A percentile compares a stretch with the other conserved stretches of the same genome.
Conservation (phyloP, 2,329 filamentous ascomycete species). For the Xylaria sp. region DNA sequence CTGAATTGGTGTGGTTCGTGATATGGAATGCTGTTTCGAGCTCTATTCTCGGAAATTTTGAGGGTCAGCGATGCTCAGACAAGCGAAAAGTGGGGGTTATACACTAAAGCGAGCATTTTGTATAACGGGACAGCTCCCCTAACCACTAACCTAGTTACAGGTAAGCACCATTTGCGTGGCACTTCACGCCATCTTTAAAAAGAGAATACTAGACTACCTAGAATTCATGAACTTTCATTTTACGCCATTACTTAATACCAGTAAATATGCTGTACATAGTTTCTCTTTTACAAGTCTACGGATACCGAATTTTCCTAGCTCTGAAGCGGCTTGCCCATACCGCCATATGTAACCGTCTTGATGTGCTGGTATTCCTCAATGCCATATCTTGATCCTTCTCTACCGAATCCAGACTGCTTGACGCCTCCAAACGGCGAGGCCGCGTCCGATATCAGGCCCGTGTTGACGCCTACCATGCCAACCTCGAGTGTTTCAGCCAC, state of each 20-base stretch:
- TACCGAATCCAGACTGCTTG: conserved; percentile 83
- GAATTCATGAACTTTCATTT: background rate
- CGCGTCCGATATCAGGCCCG: conserved; percentile 71
- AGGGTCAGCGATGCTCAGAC: conserved; percentile 32
- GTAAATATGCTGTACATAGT: conserved; percentile 55
- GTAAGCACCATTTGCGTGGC: background rate
- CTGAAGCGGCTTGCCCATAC: conserved; percentile 67
- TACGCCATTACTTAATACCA: background rate
- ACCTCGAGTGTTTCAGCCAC: conserved; percentile 79
- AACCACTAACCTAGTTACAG: background rate
- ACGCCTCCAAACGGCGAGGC: conserved; percentile 79
- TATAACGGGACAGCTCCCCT: background rate
- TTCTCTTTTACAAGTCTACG: background rate
- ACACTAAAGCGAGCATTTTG: conserved; percentile 14
- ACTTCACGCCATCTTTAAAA: too few relatives aligned
- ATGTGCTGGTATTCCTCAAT: conserved; percentile 80
- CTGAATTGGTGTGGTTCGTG: conserved; percentile 33
- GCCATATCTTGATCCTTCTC: conserved; percentile 81
- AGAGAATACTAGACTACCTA: background rate
- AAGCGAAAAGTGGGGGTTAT: conserved; percentile 10
- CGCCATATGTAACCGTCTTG: conserved; percentile 71
- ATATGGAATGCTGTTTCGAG: conserved; percentile 23
- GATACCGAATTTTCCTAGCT: conserved; percentile 42
- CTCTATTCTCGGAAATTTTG: conserved; percentile 36
- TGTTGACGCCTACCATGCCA: conserved; percentile 89